Conservation (phyloP, 2,329 filamentous ascomycete species). For the Aspergillus ibericus region DNA sequence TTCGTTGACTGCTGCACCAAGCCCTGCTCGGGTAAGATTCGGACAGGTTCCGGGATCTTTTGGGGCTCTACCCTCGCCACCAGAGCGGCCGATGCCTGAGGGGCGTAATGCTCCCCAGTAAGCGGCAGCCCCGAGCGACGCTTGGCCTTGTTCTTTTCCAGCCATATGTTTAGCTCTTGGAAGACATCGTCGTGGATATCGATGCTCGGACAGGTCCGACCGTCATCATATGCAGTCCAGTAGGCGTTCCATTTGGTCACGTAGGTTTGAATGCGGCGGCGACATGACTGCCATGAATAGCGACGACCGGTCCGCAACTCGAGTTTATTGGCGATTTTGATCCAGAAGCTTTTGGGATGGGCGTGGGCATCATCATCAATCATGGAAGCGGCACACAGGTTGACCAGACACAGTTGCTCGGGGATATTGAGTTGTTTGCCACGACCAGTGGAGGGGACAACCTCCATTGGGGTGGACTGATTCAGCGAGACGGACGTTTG, state of each 20-base stretch:
- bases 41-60: neutral
- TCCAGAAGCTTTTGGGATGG: constrained; percentile 25
- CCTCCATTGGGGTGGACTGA: constrained; percentile 2
- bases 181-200: constrained; percentile 9
- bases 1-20: constrained; percentile 7
- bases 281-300: constrained; percentile 33
- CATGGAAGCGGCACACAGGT: constrained; percentile 19
- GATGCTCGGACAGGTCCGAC: constrained; percentile 2
- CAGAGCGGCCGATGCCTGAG: neutral
- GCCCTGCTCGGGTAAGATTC: constrained; percentile 1
- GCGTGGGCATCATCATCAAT: constrained; percentile 13
- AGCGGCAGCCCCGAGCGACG: neutral
- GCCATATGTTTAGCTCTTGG: constrained; percentile 16
- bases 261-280: constrained; percentile 23
- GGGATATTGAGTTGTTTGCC: constrained; percentile 10
- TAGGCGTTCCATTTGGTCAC: constrained; percentile 15
- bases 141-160: neutral
- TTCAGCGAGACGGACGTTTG: constrained; percentile 1
- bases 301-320: constrained; percentile 19
- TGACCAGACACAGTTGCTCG: constrained; percentile 21
- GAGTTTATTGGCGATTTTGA: constrained; percentile 18
- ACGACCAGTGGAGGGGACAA: constrained; percentile 6
- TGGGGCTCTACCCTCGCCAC: neutral
- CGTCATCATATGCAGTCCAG: constrained; percentile 8
- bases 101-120: neutral